Conservation (phyloP, 148 eudicot species). For the Rhododendron molle region DNA sequence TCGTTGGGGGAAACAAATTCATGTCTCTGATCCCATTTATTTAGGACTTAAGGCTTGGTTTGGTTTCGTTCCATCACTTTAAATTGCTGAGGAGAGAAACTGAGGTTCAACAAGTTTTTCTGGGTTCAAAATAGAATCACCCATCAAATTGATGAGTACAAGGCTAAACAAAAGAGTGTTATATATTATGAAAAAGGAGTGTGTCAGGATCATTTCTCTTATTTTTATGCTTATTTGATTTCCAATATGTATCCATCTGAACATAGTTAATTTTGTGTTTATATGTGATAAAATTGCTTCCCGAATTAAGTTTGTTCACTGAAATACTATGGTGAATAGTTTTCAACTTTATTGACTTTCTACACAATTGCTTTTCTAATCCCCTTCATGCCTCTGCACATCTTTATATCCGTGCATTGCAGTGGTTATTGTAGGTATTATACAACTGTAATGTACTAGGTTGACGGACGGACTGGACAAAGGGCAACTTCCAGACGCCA, state of each 20-base stretch:
- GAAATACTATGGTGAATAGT: not conserved
- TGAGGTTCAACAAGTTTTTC: not conserved
- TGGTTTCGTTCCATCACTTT: too few species aligned
- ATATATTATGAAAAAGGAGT: too few species aligned
- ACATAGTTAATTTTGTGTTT: not conserved
- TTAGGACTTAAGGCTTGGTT: too few species aligned
- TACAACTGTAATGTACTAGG: not conserved
- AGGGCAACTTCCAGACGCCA: not conserved
- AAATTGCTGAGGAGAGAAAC: not conserved
- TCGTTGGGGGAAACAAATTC: too few species aligned
- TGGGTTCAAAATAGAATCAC: not conserved
- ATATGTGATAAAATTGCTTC: not conserved
- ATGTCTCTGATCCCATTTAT: too few species aligned
- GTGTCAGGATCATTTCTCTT: too few species aligned
- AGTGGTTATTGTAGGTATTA: not conserved
- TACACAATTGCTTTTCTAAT: not conserved
- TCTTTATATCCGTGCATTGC: not conserved
- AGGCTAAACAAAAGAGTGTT: not conserved
- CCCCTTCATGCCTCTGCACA: not conserved
- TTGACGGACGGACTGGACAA: not conserved
- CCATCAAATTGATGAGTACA: not conserved
- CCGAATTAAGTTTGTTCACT: not conserved
- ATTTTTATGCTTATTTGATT: too few species aligned
- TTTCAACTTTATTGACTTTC: not conserved
- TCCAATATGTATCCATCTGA: not conserved